Conservation (phyloP, 1,139 yeast genomes). For the Dujonia santamariae region DNA sequence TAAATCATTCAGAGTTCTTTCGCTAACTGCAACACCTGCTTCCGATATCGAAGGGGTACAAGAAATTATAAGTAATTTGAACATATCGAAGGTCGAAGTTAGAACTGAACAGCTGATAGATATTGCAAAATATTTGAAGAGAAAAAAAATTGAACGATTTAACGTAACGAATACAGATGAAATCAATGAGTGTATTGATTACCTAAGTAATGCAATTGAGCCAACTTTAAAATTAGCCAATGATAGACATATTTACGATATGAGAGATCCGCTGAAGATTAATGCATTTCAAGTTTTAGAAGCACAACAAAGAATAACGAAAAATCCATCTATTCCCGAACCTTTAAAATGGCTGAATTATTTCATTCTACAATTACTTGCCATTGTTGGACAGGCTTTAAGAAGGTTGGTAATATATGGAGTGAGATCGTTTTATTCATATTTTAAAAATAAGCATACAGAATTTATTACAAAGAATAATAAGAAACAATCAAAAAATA, state of each 20-base stretch:
- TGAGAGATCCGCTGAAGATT: constrained; percentile 62
- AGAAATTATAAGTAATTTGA: constrained; percentile 68
- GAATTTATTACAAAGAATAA: constrained; percentile 60
- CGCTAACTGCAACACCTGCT: constrained; percentile 95
- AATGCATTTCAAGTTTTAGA: constrained; percentile 74
- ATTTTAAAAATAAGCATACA: constrained; percentile 53
- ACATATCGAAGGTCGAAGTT: constrained; percentile 75
- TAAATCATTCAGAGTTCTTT: constrained; percentile 68
- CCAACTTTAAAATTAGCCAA: constrained; percentile 68
- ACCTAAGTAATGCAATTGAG: constrained; percentile 48
- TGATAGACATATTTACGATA: constrained; percentile 57
- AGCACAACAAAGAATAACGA: constrained; percentile 55
- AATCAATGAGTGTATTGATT: constrained; percentile 48
- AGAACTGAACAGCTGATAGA: constrained; percentile 85
- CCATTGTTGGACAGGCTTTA: constrained; percentile 72
- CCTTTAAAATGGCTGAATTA: constrained; percentile 71
- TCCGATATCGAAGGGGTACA: constrained; percentile 87
- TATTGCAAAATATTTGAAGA: constrained; percentile 73
- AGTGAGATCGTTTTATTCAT: constrained; percentile 66
- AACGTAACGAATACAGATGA: constrained; percentile 53
- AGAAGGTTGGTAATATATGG: constrained; percentile 79
- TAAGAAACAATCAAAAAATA: constrained; percentile 51
- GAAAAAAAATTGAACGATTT: constrained; percentile 59
- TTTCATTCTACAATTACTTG: constrained; percentile 58
- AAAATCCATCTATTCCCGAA: constrained; percentile 54